Evolutionary conservation across 768 basidiomycete genomes (phyloP).

Genomic region (Kwoniella sp.): DNA sequence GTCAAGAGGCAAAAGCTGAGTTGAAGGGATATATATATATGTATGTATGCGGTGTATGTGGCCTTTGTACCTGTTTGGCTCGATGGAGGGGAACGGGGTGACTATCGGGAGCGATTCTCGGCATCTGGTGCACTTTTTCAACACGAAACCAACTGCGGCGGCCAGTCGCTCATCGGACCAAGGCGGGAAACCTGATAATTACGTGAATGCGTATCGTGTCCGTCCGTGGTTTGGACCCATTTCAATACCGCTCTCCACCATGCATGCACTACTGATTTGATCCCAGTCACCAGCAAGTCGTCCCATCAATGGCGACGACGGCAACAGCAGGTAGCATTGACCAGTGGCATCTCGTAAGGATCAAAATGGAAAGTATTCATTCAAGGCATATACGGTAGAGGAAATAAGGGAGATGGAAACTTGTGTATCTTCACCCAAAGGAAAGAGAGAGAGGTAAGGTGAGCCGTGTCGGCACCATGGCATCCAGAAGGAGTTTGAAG

Average conservation of each 20-base stretch:
- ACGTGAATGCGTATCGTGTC: neutral
- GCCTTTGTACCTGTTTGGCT: neutral
- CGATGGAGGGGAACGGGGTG: neutral
- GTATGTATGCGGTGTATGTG: no score
- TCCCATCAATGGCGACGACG: neutral
- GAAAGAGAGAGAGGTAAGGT: neutral
- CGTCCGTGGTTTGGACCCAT: no score
- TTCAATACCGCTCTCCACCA: neutral
- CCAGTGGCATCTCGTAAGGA: neutral
- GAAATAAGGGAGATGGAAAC: neutral
- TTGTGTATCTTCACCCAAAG: neutral
- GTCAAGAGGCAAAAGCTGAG: neutral
- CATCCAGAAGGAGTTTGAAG: neutral
- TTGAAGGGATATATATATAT: neutral
- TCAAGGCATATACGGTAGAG: neutral
- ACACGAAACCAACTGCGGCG: no score
- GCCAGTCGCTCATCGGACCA: neutral
- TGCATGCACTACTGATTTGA: neutral
- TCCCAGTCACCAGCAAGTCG: no score
- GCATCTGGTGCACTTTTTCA: no score
- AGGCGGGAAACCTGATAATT: neutral
- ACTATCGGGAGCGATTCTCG: neutral
- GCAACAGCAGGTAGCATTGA: neutral
- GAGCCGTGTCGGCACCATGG: neutral
- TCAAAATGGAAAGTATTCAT: conserved; percentile 4